Evolutionary conservation across 495 filamentous ascomycete genomes (phyloP).

Genomic region (Xylaria sp.): DNA sequence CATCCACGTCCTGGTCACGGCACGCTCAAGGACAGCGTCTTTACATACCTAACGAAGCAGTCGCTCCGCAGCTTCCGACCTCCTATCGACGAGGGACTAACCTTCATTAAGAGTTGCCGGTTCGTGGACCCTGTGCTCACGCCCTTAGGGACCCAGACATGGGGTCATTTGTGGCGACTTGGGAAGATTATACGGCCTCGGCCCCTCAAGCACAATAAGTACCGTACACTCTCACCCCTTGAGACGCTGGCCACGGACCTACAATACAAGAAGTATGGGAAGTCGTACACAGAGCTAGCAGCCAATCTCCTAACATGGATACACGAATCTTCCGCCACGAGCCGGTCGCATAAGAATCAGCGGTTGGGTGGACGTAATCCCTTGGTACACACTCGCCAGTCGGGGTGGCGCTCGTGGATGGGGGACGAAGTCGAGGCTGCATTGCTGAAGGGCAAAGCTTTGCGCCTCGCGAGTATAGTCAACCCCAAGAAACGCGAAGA

Average conservation of each 20-base stretch:
- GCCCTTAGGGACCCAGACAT: slow-evolving; percentile 32
- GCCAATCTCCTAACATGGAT: slow-evolving; percentile 10
- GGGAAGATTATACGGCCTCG: slow-evolving; percentile 38
- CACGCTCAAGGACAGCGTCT: slow-evolving; percentile 34
- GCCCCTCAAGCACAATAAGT: slow-evolving; percentile 37
- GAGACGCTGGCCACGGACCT: slow-evolving; percentile 36
- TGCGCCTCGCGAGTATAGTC: slow-evolving; percentile 41
- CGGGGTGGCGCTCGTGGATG: slow-evolving; percentile 35
- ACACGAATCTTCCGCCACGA: neutral
- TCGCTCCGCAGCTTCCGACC: slow-evolving; percentile 38
- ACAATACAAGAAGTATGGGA: slow-evolving; percentile 32
- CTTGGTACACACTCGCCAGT: slow-evolving; percentile 1
- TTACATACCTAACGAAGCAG: slow-evolving; percentile 37
- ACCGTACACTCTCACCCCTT: slow-evolving; percentile 32
- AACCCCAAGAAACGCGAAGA: slow-evolving; percentile 17
- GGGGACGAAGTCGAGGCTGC: slow-evolving; percentile 34
- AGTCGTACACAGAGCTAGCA: slow-evolving; percentile 31
- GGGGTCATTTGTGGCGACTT: slow-evolving; percentile 43
- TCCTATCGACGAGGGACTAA: slow-evolving; percentile 36
- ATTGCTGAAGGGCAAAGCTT: slow-evolving; percentile 34
- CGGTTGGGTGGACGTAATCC: slow-evolving; percentile 16
- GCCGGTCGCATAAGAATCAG: slow-evolving; percentile 15
- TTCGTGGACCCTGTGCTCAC: slow-evolving; percentile 39
- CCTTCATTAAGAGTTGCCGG: slow-evolving; percentile 46
- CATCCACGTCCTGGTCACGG: slow-evolving; percentile 22